A percentile compares a stretch with the other conserved stretches of the same genome.
Evolutionary conservation across 2,329 filamentous ascomycete species (phyloP).

Genomic region (Penicillium expansum): DNA sequence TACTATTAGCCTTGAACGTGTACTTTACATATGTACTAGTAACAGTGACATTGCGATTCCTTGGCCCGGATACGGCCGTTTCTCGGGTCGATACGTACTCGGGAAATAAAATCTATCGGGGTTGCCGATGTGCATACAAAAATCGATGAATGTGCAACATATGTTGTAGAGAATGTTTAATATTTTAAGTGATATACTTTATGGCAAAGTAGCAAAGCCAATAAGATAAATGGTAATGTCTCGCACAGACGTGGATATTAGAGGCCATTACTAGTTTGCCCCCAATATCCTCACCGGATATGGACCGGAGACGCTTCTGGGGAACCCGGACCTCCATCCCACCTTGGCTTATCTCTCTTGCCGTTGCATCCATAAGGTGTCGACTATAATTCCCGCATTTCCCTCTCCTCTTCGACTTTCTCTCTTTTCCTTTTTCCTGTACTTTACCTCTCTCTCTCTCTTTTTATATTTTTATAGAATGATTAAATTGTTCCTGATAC

Average conservation of each 20-base stretch:
- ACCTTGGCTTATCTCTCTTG: constrained; percentile 9
- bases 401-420: not conserved
- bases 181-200: no score
- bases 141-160: no score
- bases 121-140: not conserved
- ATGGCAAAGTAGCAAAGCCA: not conserved
- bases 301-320: constrained; percentile 15
- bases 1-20: not conserved
- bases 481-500: constrained; percentile 22
- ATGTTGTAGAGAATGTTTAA: no score
- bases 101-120: not conserved
- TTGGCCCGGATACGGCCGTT: not conserved
- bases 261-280: not conserved
- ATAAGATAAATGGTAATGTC: not conserved
- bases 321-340: not conserved
- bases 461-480: constrained; percentile 23
- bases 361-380: constrained; percentile 11
- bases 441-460: not conserved
- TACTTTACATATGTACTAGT: no score
- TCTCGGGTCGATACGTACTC: not conserved
- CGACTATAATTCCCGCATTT: constrained; percentile 4
- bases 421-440: not conserved
- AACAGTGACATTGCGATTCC: not conserved
- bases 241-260: constrained; percentile 7
- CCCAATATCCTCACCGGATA: constrained; percentile 19